Evolutionary conservation across 345 rosid genomes (phyloP).

Genomic region (Physaria fendleri): DNA sequence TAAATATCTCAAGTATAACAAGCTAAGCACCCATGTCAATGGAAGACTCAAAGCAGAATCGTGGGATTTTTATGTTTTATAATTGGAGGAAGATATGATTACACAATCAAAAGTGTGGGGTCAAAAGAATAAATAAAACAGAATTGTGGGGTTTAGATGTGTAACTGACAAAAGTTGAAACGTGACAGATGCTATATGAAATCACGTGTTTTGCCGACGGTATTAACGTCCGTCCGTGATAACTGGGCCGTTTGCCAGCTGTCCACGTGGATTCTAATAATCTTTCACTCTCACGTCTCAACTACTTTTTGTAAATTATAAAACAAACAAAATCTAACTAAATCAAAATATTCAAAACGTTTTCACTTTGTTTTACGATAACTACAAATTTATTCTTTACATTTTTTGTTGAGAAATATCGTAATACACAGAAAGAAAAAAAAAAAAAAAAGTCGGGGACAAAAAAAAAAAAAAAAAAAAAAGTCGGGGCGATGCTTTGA

Average conservation of each 20-base stretch:
- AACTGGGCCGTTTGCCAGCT: constrained; percentile 32
- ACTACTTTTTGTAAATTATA: neutral
- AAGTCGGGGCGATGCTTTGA: neutral
- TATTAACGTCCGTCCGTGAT: constrained; percentile 23
- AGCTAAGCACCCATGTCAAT: constrained; percentile 25
- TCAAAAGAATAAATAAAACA: neutral
- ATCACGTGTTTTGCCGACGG: constrained; percentile 33
- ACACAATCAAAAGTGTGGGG: neutral
- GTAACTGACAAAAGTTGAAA: constrained; percentile 12
- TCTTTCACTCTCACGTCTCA: constrained; percentile 24
- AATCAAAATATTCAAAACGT: constrained; percentile 1
- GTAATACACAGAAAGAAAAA: too few relatives aligned
- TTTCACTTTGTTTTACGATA: neutral
- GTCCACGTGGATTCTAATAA: constrained; percentile 29
- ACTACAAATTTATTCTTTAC: constrained; percentile 9
- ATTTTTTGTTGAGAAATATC: neutral
- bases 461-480: too few relatives aligned
- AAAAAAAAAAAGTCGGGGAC: neutral
- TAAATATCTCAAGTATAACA: neutral
- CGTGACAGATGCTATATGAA: constrained; percentile 3
- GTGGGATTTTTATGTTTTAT: constrained; percentile 11
- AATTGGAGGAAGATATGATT: constrained; percentile 21
- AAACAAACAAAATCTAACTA: neutral
- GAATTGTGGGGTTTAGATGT: constrained; percentile 12
- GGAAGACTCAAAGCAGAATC: constrained; percentile 13